phyloP scores from a whole-genome alignment of 1,284 basidiomycete genomes.

The Ceratobasidium sp. region DNA sequence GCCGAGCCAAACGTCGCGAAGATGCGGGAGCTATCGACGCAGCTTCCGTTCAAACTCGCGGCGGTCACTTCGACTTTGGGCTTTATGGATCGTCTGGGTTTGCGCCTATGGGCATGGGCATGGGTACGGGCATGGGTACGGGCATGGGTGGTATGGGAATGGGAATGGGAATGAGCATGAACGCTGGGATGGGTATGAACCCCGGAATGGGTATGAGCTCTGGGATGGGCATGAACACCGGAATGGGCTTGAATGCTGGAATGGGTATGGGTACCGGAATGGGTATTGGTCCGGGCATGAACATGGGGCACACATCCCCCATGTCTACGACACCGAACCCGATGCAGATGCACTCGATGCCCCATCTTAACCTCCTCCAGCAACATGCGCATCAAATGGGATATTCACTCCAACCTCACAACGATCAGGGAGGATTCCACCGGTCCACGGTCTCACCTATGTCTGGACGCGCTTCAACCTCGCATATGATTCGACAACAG shows the following conservation, averaged over 20 bases:
- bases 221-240: not conserved
- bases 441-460: not conserved
- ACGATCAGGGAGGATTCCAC: not conserved
- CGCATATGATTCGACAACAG: constrained; percentile 5
- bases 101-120: not conserved
- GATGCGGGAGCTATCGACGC: not conserved
- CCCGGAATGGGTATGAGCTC: not conserved
- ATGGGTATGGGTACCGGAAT: not conserved
- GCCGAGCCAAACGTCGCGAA: constrained; percentile 10
- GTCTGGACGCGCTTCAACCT: not conserved
- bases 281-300: constrained; percentile 1
- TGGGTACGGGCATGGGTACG: constrained; percentile 5
- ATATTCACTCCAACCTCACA: not conserved
- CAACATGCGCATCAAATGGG: constrained; percentile 12
- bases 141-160: constrained; percentile 9
- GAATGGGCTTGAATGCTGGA: no score
- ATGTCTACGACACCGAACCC: not conserved
- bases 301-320: not conserved
- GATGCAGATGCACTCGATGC: not conserved
- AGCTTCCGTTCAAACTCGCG: constrained; percentile 4
- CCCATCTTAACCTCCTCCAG: not conserved
- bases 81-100: not conserved
- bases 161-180: not conserved
- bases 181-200: not conserved
- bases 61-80: constrained; percentile 10